phyloP scores from a whole-genome alignment of 2,329 filamentous ascomycete genomes.

The Talaromyces sp. region DNA sequence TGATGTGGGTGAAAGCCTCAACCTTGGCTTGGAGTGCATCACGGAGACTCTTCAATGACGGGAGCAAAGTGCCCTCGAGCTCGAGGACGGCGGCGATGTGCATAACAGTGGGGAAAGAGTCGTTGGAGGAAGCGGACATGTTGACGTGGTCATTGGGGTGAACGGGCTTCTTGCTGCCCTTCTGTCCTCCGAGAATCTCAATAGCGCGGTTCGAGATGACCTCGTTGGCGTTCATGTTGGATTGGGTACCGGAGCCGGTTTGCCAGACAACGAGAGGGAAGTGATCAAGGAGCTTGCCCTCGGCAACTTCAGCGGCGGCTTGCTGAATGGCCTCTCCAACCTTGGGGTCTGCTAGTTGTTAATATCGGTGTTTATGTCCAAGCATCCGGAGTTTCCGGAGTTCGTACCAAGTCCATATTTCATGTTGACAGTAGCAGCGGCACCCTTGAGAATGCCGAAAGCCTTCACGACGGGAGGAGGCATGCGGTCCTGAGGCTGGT shows the following conservation, averaged over 20 bases:
- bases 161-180: constrained; percentile 96
- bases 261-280: constrained; percentile 99
- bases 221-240: constrained; percentile 99
- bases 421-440: constrained; percentile 94
- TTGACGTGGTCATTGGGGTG: constrained; percentile 99
- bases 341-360: constrained; percentile 67
- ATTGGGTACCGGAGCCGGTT: constrained; percentile 96
- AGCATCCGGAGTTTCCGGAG: background rate
- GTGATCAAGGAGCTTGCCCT: constrained; percentile 90
- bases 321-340: constrained; percentile 90
- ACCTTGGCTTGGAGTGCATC: constrained; percentile 83
- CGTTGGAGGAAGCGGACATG: constrained; percentile 97
- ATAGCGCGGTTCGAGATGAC: constrained; percentile 99
- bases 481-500: constrained; percentile 98
- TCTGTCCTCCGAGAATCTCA: constrained; percentile 89
- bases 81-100: constrained; percentile 97
- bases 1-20: constrained; percentile 85
- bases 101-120: constrained; percentile 99
- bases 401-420: constrained; percentile 71
- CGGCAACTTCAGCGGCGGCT: constrained; percentile 87
- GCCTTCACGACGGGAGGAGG: constrained; percentile 86
- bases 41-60: constrained; percentile 75
- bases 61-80: constrained; percentile 79
- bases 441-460: constrained; percentile 96
- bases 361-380: constrained; percentile 17